A percentile compares a stretch with the other conserved stretches of the same genome.
These are phyloP conservation scores for Ogataea methanolica DNA, from an alignment of 805 yeast species.

Conservation along the genomic window DNA sequence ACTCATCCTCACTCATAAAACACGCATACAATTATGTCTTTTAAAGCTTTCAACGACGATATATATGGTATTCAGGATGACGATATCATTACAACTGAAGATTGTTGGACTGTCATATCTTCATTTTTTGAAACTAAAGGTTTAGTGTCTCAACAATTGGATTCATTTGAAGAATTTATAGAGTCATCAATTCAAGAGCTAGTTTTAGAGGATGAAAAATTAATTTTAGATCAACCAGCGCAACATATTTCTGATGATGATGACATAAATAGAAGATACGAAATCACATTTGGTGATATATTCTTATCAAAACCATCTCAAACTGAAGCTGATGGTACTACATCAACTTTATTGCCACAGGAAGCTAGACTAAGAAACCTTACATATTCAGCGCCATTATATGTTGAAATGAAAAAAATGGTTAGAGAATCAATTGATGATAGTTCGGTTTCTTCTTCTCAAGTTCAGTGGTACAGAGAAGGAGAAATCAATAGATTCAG, in stretches of 20 bases:
- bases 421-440: conserved; percentile 82
- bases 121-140: conserved; percentile 96
- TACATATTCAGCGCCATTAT: conserved; percentile 93
- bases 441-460: conserved; percentile 45
- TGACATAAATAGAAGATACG: conserved; percentile 86
- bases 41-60: conserved; percentile 16
- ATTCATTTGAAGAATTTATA: conserved; percentile 96
- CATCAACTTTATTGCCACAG: conserved; percentile 97
- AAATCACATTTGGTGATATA: conserved; percentile 96
- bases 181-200: conserved; percentile 95
- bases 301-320: conserved; percentile 95
- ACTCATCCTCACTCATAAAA: background rate
- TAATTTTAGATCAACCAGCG: conserved; percentile 96
- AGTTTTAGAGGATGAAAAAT: conserved; percentile 90
- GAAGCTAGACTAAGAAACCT: conserved; percentile 95
- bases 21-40: conserved; percentile 7
- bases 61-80: conserved; percentile 39
- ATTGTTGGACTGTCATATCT: conserved; percentile 98
- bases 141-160: conserved; percentile 95
- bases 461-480: conserved; percentile 57
- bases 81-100: conserved; percentile 88
- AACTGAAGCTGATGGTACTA: conserved; percentile 99
- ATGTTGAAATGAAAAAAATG: conserved; percentile 91
- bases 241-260: conserved; percentile 92
- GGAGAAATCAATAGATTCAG: conserved; percentile 40